Base-by-base conservation (phyloP, 441 rosid species). In the Brassica balearica region DNA sequence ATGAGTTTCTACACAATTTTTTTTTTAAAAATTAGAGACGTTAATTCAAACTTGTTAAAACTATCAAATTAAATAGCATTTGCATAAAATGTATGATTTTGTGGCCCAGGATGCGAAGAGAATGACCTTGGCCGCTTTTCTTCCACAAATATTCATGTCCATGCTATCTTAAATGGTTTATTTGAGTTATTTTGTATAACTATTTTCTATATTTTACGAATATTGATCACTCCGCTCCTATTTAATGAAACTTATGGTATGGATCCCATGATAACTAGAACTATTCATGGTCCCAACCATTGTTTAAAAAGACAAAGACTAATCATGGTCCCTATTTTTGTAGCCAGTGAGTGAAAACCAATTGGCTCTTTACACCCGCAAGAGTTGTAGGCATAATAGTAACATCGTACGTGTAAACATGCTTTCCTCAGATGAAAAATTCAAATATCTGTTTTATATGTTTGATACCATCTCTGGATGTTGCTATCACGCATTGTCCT, bases 341-440 rank as follows among this genome's bases (percentile, higher is more conserved):
- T 51, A 51, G 58, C 58, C 3, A 51, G 59, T 53, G 59, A 53
- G 59, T 53, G 59, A 53, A 14, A 2, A 3, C 59, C 20, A 53
- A 53, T 17, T 53, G 20, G 19, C 22, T 41, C 48, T 53, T 53
- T 53, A 53, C 20, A 15, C 59, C 59, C 59, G 7, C 20, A 53
- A 53, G 19, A 53, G 4, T 53, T 14, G 9, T 15, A 53, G 9
- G 10, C 59, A 2, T 53, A 53, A 53, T 15, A 53, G 59, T 53
- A 48, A 48, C 56, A 48, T n/a, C 56, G 56, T n/a, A 48, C 56
- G 56, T 48, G 56, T 48, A 53, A 53, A 53, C 20, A 53, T 14
- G 59, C 20, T 53, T 53, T 15, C 4, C 20, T 53, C 59, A 15
- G 19, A 51, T 51, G 8, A 53, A 0, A 53, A 53, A 6, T 53